A percentile compares a stretch with the other conserved stretches of the same genome.
Conservation (phyloP, 1,284 basidiomycete genomes). For the Tremellales sp. region DNA sequence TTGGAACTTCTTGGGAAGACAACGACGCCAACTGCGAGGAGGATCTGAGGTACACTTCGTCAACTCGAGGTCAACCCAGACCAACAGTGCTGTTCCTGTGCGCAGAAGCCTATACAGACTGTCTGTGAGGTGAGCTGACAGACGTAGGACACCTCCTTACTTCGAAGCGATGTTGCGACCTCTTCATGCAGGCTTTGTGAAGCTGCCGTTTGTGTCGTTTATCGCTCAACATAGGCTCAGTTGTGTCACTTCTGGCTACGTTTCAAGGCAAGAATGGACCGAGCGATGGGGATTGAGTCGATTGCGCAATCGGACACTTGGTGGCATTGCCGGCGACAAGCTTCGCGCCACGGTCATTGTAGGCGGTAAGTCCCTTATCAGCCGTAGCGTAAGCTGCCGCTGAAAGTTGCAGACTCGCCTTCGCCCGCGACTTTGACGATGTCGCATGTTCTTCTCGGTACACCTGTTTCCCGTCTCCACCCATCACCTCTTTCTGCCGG, state of each 20-base stretch:
- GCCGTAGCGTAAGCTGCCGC: conserved; percentile 1
- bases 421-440: conserved; percentile 18
- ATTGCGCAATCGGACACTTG: conserved; percentile 20
- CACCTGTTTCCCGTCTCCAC: conserved; percentile 36
- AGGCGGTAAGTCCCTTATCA: conserved; percentile 23
- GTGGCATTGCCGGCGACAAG: conserved; percentile 25
- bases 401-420: conserved; percentile 23
- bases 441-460: conserved; percentile 35
- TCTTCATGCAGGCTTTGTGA: conserved; percentile 19
- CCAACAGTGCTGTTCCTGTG: conserved; percentile 43
- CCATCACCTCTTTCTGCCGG: conserved; percentile 29
- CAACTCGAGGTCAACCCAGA: conserved; percentile 7
- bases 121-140: conserved; percentile 10
- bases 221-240: conserved; percentile 34
- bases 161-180: conserved; percentile 26
- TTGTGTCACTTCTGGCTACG: conserved; percentile 29
- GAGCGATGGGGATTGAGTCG: conserved; percentile 32
- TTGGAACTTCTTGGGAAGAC: conserved; percentile 18
- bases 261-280: conserved; percentile 26
- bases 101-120: conserved; percentile 10
- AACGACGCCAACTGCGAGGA: conserved; percentile 11
- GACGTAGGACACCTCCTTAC: conserved; percentile 22
- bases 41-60: conserved; percentile 3
- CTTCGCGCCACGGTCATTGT: conserved; percentile 36
- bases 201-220: conserved; percentile 24